Base-by-base conservation (phyloP, 305 asterid species). In the Coffea humblotiana region DNA sequence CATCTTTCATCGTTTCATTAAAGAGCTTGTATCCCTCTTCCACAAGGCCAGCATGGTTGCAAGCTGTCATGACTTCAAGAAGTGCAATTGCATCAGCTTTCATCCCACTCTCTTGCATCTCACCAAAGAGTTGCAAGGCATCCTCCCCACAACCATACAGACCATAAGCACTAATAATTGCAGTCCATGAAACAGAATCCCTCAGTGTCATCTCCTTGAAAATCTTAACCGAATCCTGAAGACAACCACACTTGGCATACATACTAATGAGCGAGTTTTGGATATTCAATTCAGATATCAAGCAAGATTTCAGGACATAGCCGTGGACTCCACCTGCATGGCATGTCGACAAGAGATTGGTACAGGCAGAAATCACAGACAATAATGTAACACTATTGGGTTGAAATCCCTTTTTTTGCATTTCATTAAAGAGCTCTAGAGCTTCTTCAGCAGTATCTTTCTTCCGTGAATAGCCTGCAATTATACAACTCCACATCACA, bases 401-500 rank as follows among this genome's bases (percentile, higher is more conserved):
- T 71, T 5, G 73, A 75, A 88, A 81, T 25, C 92, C 93, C 56
- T 84, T 88, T 75, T 64, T 80, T 70, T 72, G 91, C 98, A 93
- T 91, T 84, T 84, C 79, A 72, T 81, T 80, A 78, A 91, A 92
- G 66, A 89, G 86, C 77, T 76, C 60, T 51, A 91, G 70, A 78
- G 94, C 92, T 90, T 89, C 90, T 82, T 73, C 81, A 47, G 84
- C 90, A 78, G 71, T 74, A 64, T 81, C 79, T 80, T 75, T 83
- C 43, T 83, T 80, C 66, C 56, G 86, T 21, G 96, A 85, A 85
- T 89, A 88, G 77, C 91, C 87, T 43, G 86, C 84, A 72, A 92
- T 89, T 79, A 93, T 83, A 37, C 93, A 81, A 85, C 94, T 93
- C 98, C 98, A 92, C 86, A 88, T 82, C 65, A 91, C 95, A 23